These are phyloP conservation scores for Astrocystis sublimbata DNA, from an alignment of 495 filamentous ascomycete species.

Conservation along the genomic window DNA sequence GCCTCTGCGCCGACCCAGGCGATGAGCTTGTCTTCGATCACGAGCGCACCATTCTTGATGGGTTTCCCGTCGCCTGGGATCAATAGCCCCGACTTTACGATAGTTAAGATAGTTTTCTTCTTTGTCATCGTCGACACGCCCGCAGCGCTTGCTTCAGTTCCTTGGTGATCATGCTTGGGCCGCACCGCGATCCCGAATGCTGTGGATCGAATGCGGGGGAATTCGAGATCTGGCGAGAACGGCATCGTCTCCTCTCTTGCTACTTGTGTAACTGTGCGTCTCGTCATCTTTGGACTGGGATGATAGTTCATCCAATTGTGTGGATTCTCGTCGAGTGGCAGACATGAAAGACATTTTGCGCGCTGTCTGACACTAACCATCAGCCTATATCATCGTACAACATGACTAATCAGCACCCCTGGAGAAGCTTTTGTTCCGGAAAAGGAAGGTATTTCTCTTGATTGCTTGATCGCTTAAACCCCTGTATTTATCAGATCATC, in stretches of 20 bases:
- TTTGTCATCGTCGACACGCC: slow-evolving; percentile 14
- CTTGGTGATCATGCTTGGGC: slow-evolving; percentile 10
- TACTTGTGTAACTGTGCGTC: not conserved
- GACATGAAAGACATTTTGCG: not conserved
- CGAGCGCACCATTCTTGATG: slow-evolving; percentile 39
- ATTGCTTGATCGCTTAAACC: not conserved
- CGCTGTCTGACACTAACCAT: not conserved
- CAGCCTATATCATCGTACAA: not conserved
- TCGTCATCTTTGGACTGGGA: slow-evolving; percentile 2
- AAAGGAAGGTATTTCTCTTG: not conserved
- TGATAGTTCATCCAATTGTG: not conserved
- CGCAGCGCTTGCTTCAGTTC: not conserved
- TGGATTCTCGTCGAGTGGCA: not conserved
- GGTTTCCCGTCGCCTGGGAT: slow-evolving; percentile 50
- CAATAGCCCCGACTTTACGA: slow-evolving; percentile 42
- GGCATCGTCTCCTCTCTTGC: not conserved
- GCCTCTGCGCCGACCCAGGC: slow-evolving; percentile 42
- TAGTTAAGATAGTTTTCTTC: slow-evolving; percentile 28
- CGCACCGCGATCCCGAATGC: slow-evolving; percentile 31
- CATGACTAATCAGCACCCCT: not conserved
- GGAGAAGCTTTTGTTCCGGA: not conserved
- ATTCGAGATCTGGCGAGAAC: slow-evolving; percentile 1
- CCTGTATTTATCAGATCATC: not conserved
- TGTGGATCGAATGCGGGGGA: slow-evolving; percentile 26
- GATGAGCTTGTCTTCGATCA: slow-evolving; percentile 44